Conservation (phyloP, 2,329 filamentous ascomycete species). For the Lasiodiplodia sp. region DNA sequence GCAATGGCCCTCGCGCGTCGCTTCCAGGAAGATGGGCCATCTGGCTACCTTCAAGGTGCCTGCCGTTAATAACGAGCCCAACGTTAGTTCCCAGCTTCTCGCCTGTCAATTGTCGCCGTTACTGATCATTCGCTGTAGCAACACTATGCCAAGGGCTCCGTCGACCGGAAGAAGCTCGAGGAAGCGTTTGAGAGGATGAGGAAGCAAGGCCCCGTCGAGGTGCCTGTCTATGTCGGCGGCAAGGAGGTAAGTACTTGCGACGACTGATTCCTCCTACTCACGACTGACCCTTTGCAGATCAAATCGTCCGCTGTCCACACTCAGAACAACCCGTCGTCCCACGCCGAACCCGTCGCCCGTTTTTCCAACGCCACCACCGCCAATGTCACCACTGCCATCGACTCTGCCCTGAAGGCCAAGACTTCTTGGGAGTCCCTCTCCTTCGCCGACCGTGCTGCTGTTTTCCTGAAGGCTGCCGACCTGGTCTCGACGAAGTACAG, state of each 20-base stretch:
- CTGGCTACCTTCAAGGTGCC: slow-evolving; percentile 89
- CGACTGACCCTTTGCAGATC: slow-evolving; percentile 57
- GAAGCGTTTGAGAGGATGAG: slow-evolving; percentile 75
- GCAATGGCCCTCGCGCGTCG: slow-evolving; percentile 17
- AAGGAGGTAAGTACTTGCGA: slow-evolving; percentile 67
- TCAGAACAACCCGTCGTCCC: slow-evolving; percentile 84
- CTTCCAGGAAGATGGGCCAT: slow-evolving; percentile 56
- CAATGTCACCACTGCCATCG: slow-evolving; percentile 81
- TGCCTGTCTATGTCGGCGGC: slow-evolving; percentile 84
- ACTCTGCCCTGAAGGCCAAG: slow-evolving; percentile 85
- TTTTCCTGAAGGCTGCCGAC: slow-evolving; percentile 96
- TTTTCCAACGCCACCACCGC: slow-evolving; percentile 82
- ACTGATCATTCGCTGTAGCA: slow-evolving; percentile 63
- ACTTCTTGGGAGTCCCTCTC: slow-evolving; percentile 83
- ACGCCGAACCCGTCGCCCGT: slow-evolving; percentile 76
- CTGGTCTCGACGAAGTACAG: slow-evolving; percentile 90
- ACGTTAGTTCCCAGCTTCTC: slow-evolving; percentile 64
- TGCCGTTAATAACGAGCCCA: slow-evolving; percentile 90
- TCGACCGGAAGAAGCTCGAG: slow-evolving; percentile 77
- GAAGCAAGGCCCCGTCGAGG: slow-evolving; percentile 72
- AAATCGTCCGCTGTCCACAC: slow-evolving; percentile 69
- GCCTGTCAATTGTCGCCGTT: background rate
- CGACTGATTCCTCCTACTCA: background rate
- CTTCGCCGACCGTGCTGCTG: slow-evolving; percentile 87
- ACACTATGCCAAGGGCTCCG: slow-evolving; percentile 84